Percentiles rank a stretch among this genome's conserved stretches.
Conservation (phyloP, 257 asterid genomes). For the Solanum dulcamara region DNA sequence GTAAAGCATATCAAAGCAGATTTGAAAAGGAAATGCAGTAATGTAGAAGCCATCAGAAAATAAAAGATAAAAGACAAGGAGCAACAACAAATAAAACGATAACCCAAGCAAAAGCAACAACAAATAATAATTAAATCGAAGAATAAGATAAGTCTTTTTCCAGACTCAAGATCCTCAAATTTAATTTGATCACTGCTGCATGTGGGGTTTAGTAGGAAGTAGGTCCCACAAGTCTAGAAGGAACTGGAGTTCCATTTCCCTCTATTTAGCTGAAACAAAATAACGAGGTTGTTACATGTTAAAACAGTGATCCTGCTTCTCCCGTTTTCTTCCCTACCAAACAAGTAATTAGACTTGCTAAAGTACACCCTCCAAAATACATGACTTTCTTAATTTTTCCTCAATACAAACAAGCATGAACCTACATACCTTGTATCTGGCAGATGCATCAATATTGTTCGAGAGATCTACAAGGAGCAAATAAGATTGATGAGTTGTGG, state of each 20-base stretch:
- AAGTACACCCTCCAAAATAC: background rate
- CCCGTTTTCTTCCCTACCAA: background rate
- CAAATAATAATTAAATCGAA: background rate
- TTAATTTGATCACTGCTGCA: background rate
- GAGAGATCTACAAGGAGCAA: constrained; percentile 7
- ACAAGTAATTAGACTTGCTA: background rate
- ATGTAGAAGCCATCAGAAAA: background rate
- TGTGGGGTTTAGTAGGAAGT: background rate
- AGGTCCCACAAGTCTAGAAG: background rate
- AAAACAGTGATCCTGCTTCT: background rate
- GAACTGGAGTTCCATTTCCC: background rate
- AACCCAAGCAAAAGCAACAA: background rate
- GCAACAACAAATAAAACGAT: background rate
- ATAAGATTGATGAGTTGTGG: constrained; percentile 15
- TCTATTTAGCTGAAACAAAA: background rate
- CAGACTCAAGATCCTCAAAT: background rate
- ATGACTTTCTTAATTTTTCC: background rate
- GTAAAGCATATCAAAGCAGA: background rate
- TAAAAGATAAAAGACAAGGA: background rate
- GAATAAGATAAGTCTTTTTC: background rate
- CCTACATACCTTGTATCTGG: background rate
- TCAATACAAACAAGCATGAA: background rate
- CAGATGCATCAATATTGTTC: background rate
- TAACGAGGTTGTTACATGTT: background rate
- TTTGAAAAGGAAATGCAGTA: background rate